These are phyloP conservation scores for Mimosa bimucronata DNA, from an alignment of 306 rosid species.

Conservation along the genomic window DNA sequence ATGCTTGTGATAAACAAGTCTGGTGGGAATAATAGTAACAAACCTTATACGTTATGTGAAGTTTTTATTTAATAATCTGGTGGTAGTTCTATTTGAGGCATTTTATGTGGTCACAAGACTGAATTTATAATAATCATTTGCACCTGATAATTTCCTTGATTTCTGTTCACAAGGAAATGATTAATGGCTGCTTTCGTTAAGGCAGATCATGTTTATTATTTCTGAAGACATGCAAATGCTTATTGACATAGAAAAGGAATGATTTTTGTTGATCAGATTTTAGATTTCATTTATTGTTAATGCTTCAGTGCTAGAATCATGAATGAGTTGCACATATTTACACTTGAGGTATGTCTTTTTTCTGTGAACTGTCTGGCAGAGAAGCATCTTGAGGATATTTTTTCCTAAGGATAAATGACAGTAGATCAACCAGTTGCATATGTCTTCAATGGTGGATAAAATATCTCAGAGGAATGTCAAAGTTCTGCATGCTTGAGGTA, in stretches of 20 bases:
- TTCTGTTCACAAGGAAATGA: not conserved
- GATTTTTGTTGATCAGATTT: slow-evolving; percentile 14
- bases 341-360: not conserved
- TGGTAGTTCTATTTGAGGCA: not conserved
- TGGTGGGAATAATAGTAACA: not conserved
- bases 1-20: not conserved
- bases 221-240: not conserved
- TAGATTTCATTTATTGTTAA: not conserved
- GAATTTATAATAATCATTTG: not conserved
- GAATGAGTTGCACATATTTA: slow-evolving; percentile 5
- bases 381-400: slow-evolving; percentile 37
- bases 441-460: slow-evolving; percentile 58
- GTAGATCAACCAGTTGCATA: slow-evolving; percentile 47
- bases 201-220: slow-evolving; percentile 5
- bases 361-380: slow-evolving; percentile 35
- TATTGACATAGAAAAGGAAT: slow-evolving; percentile 9
- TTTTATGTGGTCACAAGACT: slow-evolving; percentile 7
- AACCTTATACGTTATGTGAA: slow-evolving; percentile 11
- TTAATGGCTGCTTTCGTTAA: not conserved
- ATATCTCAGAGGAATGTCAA: slow-evolving; percentile 59
- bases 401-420: slow-evolving; percentile 42
- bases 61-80: not conserved
- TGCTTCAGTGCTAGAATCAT: not conserved
- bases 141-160: not conserved
- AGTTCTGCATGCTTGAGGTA: slow-evolving; percentile 65